Conservation (phyloP, 495 filamentous ascomycete genomes). For the Aspergillus taichungensis region DNA sequence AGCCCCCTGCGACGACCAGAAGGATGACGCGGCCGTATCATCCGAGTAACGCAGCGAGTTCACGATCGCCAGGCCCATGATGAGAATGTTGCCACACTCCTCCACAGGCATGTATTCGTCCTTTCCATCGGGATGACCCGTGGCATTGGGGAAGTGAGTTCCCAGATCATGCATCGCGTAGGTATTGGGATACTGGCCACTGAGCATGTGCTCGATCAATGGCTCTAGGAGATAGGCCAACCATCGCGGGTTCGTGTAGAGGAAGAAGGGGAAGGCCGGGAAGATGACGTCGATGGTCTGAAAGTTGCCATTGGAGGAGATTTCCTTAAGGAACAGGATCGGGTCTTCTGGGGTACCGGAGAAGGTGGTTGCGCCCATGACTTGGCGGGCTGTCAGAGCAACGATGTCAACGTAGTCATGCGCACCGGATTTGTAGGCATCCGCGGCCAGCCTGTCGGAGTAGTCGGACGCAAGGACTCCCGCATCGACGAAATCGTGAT, state of each 20-base stretch:
- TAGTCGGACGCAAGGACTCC: slow-evolving; percentile 62
- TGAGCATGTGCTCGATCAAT: slow-evolving; percentile 80
- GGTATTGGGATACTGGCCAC: slow-evolving; percentile 81
- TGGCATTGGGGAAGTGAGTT: slow-evolving; percentile 81
- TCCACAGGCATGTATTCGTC: slow-evolving; percentile 98
- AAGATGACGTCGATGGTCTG: slow-evolving; percentile 98
- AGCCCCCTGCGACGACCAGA: slow-evolving; percentile 37
- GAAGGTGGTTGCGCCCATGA: slow-evolving; percentile 83
- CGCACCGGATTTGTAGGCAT: slow-evolving; percentile 53
- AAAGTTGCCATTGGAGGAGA: slow-evolving; percentile 88
- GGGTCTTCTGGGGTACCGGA: slow-evolving; percentile 78
- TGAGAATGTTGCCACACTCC: slow-evolving; percentile 92
- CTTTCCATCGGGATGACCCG: slow-evolving; percentile 75
- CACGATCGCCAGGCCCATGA: slow-evolving; percentile 82
- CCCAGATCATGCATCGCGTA: slow-evolving; percentile 96
- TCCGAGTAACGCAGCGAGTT: slow-evolving; percentile 68
- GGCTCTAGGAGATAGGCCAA: slow-evolving; percentile 85
- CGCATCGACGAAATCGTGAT: slow-evolving; percentile 60
- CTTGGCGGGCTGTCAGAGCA: slow-evolving; percentile 81
- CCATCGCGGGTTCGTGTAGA: slow-evolving; percentile 92
- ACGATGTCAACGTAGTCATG: slow-evolving; percentile 67
- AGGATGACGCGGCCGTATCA: slow-evolving; percentile 43
- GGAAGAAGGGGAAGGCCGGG: slow-evolving; percentile 87
- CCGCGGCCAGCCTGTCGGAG: slow-evolving; percentile 63
- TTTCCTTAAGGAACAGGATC: slow-evolving; percentile 88